Evolutionary conservation across 1,284 basidiomycete species (phyloP), one percentile per base, ranked within the genome.

Genomic region (Paramarasmius palmivorus): DNA sequence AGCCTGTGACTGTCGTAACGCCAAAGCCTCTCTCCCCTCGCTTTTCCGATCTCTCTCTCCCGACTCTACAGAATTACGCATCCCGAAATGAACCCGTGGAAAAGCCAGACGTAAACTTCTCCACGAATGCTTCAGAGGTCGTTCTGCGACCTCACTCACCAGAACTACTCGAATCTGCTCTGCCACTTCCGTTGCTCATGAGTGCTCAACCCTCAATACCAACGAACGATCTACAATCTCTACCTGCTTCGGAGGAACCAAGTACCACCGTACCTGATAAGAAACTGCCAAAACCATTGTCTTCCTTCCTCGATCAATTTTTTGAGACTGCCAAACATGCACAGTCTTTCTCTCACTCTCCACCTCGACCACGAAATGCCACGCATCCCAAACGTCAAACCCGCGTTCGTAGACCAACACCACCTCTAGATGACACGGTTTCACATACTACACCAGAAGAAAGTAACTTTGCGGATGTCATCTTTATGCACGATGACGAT

Each of bases 261-360:
- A 29, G 32, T 46, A 29, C 25, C 3, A 17, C 44, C 15, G 22
- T 10, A 3, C n/a, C 41, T 44, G 20, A 26, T 26, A 15, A 6
- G 7, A 23, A 26, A 15, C 25, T 29, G 3, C 44, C 25, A 29
- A 26, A 29, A 46, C 44, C 44, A 14, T 29, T 46, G 25, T 46
- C 44, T 14, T 29, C 44, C 6, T 46, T n/a, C 25, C 25, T 46
- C n/a, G 44, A 46, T n/a, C 22, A 46, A 19, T 46, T 46, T 26
- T 19, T 46, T 26, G 25, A 46, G 44, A 46, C 44, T 8, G 44
- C 44, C 4, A 46, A 46, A n/a, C 14, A 15, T 19, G 44, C 29
- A 29, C 25, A 32, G 19, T 32, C 23, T 23, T 32, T 12, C 29
- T 32, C 29, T 12, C 29, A 12, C 29, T 32, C 29, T 6, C 12